Evolutionary conservation across 441 rosid genomes (phyloP).

Genomic region (Erodium chrysanthum): DNA sequence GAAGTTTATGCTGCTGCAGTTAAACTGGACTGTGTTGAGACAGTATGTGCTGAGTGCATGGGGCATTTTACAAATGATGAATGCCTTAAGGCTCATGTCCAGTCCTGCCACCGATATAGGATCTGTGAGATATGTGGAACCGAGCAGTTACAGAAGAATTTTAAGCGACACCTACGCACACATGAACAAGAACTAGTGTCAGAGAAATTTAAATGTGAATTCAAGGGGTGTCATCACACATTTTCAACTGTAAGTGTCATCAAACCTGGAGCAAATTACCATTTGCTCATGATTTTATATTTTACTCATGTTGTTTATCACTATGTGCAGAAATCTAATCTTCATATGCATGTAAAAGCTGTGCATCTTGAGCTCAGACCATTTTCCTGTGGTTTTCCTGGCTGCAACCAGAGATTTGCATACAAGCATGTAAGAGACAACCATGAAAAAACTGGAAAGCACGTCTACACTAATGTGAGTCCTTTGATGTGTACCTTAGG

Average conservation of each 20-base stretch:
- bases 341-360: slow-evolving; percentile 52
- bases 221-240: slow-evolving; percentile 39
- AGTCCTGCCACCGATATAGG: slow-evolving; percentile 42
- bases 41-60: slow-evolving; percentile 69
- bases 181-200: slow-evolving; percentile 38
- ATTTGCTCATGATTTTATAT: not conserved
- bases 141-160: slow-evolving; percentile 55
- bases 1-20: slow-evolving; percentile 30
- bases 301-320: not conserved
- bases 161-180: slow-evolving; percentile 53
- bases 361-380: slow-evolving; percentile 49
- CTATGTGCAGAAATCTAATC: slow-evolving; percentile 52
- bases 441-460: slow-evolving; percentile 59
- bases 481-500: not conserved
- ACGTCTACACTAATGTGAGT: slow-evolving; percentile 52
- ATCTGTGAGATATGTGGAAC: slow-evolving; percentile 57
- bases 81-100: slow-evolving; percentile 56
- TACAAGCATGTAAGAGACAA: slow-evolving; percentile 75
- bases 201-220: slow-evolving; percentile 42
- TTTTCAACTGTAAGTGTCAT: slow-evolving; percentile 51
- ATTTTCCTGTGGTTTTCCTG: slow-evolving; percentile 48
- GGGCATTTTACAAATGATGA: slow-evolving; percentile 55
- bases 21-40: slow-evolving; percentile 54
- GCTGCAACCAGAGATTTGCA: slow-evolving; percentile 62
- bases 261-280: no score